phyloP scores from a whole-genome alignment of 2,329 filamentous ascomycete species.

The Phialemonium atrogriseum region DNA sequence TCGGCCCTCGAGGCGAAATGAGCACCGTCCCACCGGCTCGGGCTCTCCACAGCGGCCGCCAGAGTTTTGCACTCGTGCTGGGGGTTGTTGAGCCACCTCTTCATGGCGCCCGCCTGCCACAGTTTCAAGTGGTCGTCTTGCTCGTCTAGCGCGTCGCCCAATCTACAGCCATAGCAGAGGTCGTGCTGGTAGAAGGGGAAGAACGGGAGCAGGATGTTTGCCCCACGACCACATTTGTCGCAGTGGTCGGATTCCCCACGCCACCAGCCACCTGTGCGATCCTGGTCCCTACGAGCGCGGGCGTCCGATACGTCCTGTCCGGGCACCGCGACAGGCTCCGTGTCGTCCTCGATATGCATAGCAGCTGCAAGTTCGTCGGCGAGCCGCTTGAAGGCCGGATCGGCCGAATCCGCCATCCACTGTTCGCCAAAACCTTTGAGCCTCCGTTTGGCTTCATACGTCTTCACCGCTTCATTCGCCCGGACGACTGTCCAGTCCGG shows the following conservation, averaged over 20 bases:
- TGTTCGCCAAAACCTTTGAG: neutral
- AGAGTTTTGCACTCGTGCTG: too few species aligned
- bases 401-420: neutral
- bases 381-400: neutral
- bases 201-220: neutral
- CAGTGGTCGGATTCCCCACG: neutral
- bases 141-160: too few species aligned
- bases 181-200: neutral
- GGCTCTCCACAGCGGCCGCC: too few species aligned
- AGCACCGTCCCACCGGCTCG: too few species aligned
- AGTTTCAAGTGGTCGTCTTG: too few species aligned
- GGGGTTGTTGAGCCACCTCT: too few species aligned
- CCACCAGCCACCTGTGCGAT: constrained; percentile 2
- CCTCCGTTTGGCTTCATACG: too few species aligned
- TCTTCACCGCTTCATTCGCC: neutral
- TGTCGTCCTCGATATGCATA: neutral
- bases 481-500: neutral
- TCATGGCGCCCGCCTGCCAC: too few species aligned
- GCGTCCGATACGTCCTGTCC: neutral
- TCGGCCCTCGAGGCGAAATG: neutral
- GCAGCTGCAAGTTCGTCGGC: constrained; percentile 1
- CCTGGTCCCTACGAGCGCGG: neutral
- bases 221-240: neutral
- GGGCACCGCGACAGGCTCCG: neutral
- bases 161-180: too few species aligned